Base-by-base conservation (phyloP, 805 yeast species). In the Ogataea zsoltii region DNA sequence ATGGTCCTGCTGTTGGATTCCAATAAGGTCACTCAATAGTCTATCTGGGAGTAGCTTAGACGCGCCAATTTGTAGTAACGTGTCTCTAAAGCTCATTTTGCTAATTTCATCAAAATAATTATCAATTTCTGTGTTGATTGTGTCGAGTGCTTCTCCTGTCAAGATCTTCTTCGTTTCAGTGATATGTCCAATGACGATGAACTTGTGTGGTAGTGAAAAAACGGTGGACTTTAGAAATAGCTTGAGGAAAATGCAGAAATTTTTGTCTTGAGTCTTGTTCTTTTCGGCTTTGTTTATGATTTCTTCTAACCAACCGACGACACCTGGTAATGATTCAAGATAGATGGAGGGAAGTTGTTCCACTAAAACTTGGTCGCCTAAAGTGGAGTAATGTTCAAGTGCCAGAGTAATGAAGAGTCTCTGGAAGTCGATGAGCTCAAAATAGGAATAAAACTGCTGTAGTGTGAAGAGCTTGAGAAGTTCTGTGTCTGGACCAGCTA, bases 1-100 rank as follows among this genome's bases (percentile, higher is more conserved):
- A 32, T 52, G 41, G 7, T 51, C 71, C 7, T 73, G 75, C 30
- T 70, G 57, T 46, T 74, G 69, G 2, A 74, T 62, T 4, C 61
- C 49, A 13, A 77, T 56, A 3, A 74, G 42, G 35, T 69, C 72
- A 12, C 63, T 54, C 26, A 76, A 45, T 10, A 69, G 36, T 33
- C 62, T 58, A 40, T 70, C 73, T 5, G 74, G 75, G 3, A 62
- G 50, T 35, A 68, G 52, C 35, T 67, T 61, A 6, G 67, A 57
- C 5, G 72, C 57, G n/a, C 67, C 68, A n/a, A 70, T 53, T 18
- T 63, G 63, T 36, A 39, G 49, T 19, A 69, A 49, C 33, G 66
- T 47, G 14, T 63, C 65, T 48, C 49, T 60, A 43, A 67, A 67
- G 40, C 58, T 57, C 67, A 63, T 62, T 43, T 57, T 56, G 48